A percentile compares a stretch with the other conserved stretches of the same genome.
Evolutionary conservation across 495 filamentous ascomycete species (phyloP).

Genomic region (Hyaloscypha hepaticicola): DNA sequence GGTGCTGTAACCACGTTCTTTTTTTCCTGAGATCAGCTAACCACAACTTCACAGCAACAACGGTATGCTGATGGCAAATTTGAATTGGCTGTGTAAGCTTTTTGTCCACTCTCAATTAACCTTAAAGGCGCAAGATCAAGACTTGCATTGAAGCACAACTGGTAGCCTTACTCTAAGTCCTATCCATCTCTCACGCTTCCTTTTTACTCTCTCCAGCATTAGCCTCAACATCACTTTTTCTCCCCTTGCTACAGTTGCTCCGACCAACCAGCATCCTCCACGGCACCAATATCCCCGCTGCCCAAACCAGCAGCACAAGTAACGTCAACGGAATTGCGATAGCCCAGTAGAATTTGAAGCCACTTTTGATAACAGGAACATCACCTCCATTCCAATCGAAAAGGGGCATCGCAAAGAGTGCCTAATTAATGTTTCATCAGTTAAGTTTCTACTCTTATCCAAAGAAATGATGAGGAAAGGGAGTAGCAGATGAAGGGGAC

Average conservation of each 20-base stretch:
- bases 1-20: no score
- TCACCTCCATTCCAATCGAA: slow-evolving; percentile 7
- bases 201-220: background rate
- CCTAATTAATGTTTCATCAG: slow-evolving; percentile 4
- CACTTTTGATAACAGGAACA: background rate
- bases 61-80: no score
- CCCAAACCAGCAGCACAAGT: slow-evolving; percentile 11
- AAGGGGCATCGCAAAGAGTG: slow-evolving; percentile 17
- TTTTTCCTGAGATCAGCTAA: no score
- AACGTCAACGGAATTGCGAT: slow-evolving; percentile 13
- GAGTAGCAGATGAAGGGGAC: background rate
- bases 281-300: slow-evolving; percentile 3
- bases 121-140: no score
- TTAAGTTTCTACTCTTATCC: background rate
- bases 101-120: no score
- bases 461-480: background rate
- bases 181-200: no score
- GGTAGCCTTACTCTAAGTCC: no score
- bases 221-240: background rate
- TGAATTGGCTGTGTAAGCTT: no score
- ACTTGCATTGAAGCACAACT: no score
- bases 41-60: no score
- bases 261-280: background rate
- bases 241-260: background rate
- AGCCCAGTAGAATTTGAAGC: slow-evolving; percentile 14